Base-by-base conservation (phyloP, 768 basidiomycete species). In the Hortiboletus campestris region DNA sequence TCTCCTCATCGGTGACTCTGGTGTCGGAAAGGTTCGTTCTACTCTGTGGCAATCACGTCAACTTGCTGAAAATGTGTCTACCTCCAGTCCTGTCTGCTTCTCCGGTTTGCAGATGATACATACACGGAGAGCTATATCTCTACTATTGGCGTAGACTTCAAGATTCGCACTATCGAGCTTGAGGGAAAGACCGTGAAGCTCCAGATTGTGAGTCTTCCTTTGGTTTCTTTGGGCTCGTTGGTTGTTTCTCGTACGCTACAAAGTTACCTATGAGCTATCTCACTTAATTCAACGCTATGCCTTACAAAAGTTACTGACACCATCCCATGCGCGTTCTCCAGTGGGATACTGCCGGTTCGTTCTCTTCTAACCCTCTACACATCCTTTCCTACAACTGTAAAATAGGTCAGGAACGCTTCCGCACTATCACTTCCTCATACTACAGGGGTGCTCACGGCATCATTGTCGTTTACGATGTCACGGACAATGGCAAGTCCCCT, bases 391-490 rank as follows among this genome's bases (percentile, higher is more conserved):
- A 64, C 29, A n/a, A 17, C 35, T 29, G 22, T 40, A 13, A 41
- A 52, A 59, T 58, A 91, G 91, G 97, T 38, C 97, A 99, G 74
- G 97, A 99, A 74, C 86, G 95, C 31, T 98, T 98, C 88, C 85
- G 97, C 58, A 98, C 97, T 14, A 99, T 99, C 72, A 98, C 97
- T 8, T 94, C 95, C 4, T 93, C 95, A n/a, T 99, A 99, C 81
- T 99, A 99, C 79, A 85, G 97, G 56, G 97, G 97, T 40, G 97
- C 97, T 46, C 94, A 96, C 70, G 97, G 97, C 60, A 98, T 98
- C 71, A 90, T 98, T 67, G 89, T 98, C 47, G 95, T 98, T n/a
- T 98, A 98, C 78, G 91, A 94, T 71, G 94, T 98, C 51, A 96
- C 94, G 41, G 95, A 98, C 77, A 92, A 91, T 67, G 92, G 89